phyloP scores from a whole-genome alignment of 306 rosid species.

The Quercus gilva region DNA sequence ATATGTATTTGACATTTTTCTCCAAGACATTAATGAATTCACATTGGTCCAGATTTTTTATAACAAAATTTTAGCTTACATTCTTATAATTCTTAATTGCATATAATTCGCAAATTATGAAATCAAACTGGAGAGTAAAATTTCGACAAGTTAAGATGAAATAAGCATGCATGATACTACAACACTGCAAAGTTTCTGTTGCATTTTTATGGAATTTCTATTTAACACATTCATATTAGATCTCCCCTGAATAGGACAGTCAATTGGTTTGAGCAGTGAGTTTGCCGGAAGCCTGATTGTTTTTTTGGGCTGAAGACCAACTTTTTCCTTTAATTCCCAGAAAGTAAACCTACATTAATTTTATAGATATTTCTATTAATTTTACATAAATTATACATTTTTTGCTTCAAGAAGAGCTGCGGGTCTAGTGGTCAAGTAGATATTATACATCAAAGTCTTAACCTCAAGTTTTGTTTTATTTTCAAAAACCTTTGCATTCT shows the following conservation, averaged over 20 bases:
- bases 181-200: neutral
- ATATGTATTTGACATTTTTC: slow-evolving; percentile 1
- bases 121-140: neutral
- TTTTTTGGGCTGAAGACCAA: neutral
- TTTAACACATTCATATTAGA: neutral
- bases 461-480: too few relatives aligned
- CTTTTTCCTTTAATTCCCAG: too few relatives aligned
- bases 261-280: neutral
- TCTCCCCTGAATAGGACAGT: neutral
- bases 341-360: neutral
- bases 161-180: neutral
- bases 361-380: neutral
- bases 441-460: too few relatives aligned
- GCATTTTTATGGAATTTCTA: neutral
- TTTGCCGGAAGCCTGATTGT: neutral
- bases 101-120: neutral
- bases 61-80: neutral
- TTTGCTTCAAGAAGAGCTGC: neutral
- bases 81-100: neutral
- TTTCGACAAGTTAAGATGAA: neutral
- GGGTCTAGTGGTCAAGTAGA: neutral
- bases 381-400: neutral
- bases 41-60: neutral
- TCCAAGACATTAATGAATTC: neutral
- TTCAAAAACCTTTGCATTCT: neutral